These are phyloP conservation scores for Zymoseptoria crescenta DNA, from an alignment of 2,329 filamentous ascomycete species.

Conservation along the genomic window DNA sequence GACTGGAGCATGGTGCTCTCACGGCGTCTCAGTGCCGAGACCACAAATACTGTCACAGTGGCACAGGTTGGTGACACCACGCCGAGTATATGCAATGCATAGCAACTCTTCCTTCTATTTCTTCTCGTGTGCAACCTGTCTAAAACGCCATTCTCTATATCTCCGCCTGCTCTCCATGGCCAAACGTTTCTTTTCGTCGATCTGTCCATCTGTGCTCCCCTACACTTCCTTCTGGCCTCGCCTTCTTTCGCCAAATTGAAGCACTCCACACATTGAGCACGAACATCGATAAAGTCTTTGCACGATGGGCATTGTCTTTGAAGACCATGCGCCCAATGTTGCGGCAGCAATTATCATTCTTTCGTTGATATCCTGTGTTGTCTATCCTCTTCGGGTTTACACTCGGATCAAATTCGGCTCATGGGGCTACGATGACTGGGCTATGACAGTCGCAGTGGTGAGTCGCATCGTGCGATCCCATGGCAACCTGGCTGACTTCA, in stretches of 20 bases:
- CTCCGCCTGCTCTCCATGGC: not conserved
- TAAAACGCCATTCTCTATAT: not conserved
- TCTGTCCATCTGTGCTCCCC: not conserved
- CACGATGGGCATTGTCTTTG: slow-evolving; percentile 7
- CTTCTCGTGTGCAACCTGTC: not conserved
- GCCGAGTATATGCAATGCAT: not conserved
- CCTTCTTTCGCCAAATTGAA: not conserved
- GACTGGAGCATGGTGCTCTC: not conserved
- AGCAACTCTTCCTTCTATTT: not conserved
- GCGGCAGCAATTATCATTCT: slow-evolving; percentile 17
- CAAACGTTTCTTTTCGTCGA: not conserved
- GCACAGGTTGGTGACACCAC: not conserved
- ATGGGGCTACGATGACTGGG: slow-evolving; percentile 29
- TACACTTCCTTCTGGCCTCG: not conserved
- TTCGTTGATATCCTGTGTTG: slow-evolving; percentile 9
- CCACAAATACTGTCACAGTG: not conserved
- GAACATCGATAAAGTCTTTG: not conserved
- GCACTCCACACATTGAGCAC: not conserved
- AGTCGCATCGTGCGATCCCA: slow-evolving; percentile 4
- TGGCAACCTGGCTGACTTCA: slow-evolving; percentile 1
- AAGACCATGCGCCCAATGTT: slow-evolving; percentile 16
- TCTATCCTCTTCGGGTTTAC: slow-evolving; percentile 16
- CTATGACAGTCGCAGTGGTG: slow-evolving; percentile 18
- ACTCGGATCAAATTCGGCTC: slow-evolving; percentile 15
- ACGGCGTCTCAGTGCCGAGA: not conserved